Evolutionary conservation across 345 rosid species (phyloP), one percentile per base, ranked within the genome.

Genomic region (Citropsis articulata): DNA sequence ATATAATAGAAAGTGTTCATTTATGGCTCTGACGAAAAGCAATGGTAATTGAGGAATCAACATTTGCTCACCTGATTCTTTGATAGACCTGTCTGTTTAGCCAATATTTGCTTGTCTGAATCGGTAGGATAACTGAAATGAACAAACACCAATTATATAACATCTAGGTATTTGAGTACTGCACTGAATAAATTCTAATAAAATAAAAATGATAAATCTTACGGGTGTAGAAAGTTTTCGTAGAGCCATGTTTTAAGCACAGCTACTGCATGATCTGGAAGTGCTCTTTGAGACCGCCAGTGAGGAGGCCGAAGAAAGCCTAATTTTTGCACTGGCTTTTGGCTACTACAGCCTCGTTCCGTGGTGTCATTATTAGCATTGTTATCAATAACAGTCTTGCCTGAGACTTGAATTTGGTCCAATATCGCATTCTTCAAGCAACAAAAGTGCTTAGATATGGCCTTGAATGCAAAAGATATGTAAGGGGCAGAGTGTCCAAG

Each of bases 171-270:
- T 61, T 9, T 4, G 14, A 18, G 24, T 6, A 74, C 16, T 57
- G 7, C 19, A 28, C 19, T 22, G 30, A 50, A 27, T 40, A 64
- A 13, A 38, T 53, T 33, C 13, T 10, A n/a, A 9, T 1, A 38
- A 50, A 22, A 48, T 10, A 40, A 63, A 4, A 36, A 77, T 6
- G 30, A 28, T 6, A 40, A 14, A 35, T 78, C 87, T 82, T 42
- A 86, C 87, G 89, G 89, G 35, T 84, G 87, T 60, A 86, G 65
- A 62, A 86, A 86, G 73, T 86, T 84, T n/a, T 86, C 85, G 2
- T 84, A 86, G 14, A 86, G 71, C 87, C 89, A 86, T 35, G 82
- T 42, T 69, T 66, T 81, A 66, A 86, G 87, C 75, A 81, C 66
- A 9, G 81, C 77, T 13, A 86, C 85, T 4, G 89, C 87, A 28